Conservation (phyloP, 116 monocot genomes). For the Trichopus zeylanicus region DNA sequence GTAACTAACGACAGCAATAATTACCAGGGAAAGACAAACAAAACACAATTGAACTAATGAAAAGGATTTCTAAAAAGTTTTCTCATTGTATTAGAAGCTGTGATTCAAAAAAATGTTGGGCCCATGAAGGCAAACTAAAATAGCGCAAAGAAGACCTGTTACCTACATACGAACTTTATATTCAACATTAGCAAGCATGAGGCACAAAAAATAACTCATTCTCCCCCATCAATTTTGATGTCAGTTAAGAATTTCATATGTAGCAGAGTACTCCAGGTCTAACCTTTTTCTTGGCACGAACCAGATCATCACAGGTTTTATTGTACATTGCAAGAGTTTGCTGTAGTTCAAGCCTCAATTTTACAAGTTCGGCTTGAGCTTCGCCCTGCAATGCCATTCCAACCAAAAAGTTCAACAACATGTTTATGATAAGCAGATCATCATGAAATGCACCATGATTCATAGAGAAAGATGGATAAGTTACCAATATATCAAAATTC, state of each 20-base stretch:
- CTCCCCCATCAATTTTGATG: neutral
- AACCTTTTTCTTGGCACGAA: conserved; percentile 62
- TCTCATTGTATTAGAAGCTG: too few relatives aligned
- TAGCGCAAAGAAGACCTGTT: too few relatives aligned
- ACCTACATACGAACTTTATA: too few relatives aligned
- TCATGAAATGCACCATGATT: neutral
- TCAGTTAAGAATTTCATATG: too few relatives aligned
- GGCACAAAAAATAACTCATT: neutral
- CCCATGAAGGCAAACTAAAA: too few relatives aligned
- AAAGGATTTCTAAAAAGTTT: too few relatives aligned
- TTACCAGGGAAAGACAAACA: too few relatives aligned
- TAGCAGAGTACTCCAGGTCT: neutral
- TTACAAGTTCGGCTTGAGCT: conserved; percentile 30
- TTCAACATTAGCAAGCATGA: too few relatives aligned
- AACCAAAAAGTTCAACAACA: neutral
- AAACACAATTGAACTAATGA: too few relatives aligned
- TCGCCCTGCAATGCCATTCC: conserved; percentile 33
- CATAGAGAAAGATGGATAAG: neutral
- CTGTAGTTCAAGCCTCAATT: conserved; percentile 40
- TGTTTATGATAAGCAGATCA: neutral
- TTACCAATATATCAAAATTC: neutral
- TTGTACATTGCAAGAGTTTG: conserved; percentile 44
- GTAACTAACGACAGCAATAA: too few relatives aligned
- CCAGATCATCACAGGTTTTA: conserved; percentile 52
- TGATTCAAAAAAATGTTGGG: too few relatives aligned